Conservation (phyloP, 2,329 filamentous ascomycete genomes). For the Aspergillus sp. region DNA sequence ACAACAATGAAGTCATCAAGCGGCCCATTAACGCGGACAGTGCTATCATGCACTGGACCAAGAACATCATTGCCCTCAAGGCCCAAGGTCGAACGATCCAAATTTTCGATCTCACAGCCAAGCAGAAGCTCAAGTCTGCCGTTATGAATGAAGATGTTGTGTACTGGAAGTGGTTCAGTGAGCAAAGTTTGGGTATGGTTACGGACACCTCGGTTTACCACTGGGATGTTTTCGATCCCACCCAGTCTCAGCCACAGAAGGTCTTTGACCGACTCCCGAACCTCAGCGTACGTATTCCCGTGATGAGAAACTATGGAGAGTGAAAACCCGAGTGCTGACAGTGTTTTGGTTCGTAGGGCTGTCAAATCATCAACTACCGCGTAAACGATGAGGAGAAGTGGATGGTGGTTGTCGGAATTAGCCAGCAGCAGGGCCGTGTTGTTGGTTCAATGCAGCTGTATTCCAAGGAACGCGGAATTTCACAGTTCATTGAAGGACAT, state of each 20-base stretch:
- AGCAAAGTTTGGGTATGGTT: conserved; percentile 82
- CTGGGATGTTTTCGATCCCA: conserved; percentile 92
- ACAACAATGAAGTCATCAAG: conserved; percentile 91
- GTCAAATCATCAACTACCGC: conserved; percentile 99
- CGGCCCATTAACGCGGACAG: conserved; percentile 98
- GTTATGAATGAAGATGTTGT: conserved; percentile 96
- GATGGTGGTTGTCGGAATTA: conserved; percentile 97
- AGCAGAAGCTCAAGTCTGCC: conserved; percentile 94
- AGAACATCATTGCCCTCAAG: conserved; percentile 94
- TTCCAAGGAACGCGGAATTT: conserved; percentile 92
- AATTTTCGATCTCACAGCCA: conserved; percentile 92
- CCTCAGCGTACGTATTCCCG: conserved; percentile 64
- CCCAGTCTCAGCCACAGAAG: conserved; percentile 78
- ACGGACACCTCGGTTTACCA: conserved; percentile 91
- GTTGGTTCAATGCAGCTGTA: conserved; percentile 97
- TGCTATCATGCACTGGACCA: conserved; percentile 98
- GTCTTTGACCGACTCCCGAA: conserved; percentile 93
- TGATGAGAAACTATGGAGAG: no score
- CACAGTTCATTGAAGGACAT: conserved; percentile 96
- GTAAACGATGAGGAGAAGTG: conserved; percentile 94
- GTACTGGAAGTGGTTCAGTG: conserved; percentile 99
- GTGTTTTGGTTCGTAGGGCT: conserved; percentile 58
- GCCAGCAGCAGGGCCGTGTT: conserved; percentile 87
- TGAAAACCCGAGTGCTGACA: neutral
- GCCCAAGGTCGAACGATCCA: conserved; percentile 92